These are phyloP conservation scores for Lasiodiplodia citricola DNA, from an alignment of 2,329 filamentous ascomycete genomes.

Conservation along the genomic window DNA sequence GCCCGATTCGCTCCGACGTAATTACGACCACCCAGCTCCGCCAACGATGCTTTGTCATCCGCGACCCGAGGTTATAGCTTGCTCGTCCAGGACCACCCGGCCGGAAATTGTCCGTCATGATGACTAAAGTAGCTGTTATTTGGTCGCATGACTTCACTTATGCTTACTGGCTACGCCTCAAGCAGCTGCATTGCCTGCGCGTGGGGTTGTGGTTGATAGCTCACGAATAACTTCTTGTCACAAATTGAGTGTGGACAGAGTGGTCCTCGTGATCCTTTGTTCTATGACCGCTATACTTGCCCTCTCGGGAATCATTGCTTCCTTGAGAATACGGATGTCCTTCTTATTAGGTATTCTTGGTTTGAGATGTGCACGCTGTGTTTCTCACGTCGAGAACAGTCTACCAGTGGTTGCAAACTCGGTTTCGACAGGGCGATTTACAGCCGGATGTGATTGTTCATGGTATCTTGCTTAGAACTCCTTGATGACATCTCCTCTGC, in stretches of 20 bases:
- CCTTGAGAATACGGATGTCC: too few relatives aligned
- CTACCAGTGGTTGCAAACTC: background rate
- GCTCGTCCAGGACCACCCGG: background rate
- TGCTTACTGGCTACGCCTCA: background rate
- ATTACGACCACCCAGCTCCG: background rate
- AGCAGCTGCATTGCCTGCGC: background rate
- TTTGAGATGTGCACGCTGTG: background rate
- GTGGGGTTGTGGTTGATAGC: background rate
- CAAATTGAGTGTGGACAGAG: background rate
- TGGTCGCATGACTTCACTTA: conserved; percentile 2
- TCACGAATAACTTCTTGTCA: conserved; percentile 14
- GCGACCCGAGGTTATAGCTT: conserved; percentile 13
- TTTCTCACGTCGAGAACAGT: background rate
- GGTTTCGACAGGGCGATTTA: background rate
- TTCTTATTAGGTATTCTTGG: background rate
- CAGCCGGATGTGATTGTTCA: background rate
- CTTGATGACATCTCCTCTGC: conserved; percentile 79
- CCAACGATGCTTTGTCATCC: conserved; percentile 1
- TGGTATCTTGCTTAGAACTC: conserved; percentile 66
- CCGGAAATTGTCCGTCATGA: conserved; percentile 1
- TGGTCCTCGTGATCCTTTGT: background rate
- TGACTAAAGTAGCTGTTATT: background rate
- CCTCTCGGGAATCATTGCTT: conserved; percentile 1
- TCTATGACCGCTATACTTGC: background rate
- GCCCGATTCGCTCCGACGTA: conserved; percentile 1